Conservation (phyloP, 1,139 yeast species). For the Entelexis sorbosivorans region DNA sequence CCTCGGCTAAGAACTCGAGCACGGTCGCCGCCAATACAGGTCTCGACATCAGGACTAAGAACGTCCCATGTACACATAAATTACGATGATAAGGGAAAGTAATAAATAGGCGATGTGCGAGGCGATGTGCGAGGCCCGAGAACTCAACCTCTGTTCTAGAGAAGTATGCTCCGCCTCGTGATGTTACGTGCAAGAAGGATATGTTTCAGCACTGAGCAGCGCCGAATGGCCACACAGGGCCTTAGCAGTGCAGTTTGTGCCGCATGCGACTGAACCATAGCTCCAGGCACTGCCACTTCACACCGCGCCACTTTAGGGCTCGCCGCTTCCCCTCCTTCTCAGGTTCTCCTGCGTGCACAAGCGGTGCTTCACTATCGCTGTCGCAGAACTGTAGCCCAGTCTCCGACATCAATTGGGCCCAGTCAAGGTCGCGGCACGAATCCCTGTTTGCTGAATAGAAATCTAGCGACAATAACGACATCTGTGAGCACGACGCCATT, state of each 20-base stretch:
- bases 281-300: neutral
- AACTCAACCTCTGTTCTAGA: too few relatives aligned
- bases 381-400: neutral
- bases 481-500: neutral
- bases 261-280: neutral
- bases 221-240: neutral
- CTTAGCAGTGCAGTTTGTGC: neutral
- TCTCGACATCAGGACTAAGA: too few relatives aligned
- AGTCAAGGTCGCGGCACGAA: neutral
- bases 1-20: too few relatives aligned
- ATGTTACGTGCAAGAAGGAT: too few relatives aligned
- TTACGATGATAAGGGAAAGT: too few relatives aligned
- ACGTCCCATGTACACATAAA: too few relatives aligned
- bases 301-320: neutral
- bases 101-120: too few relatives aligned
- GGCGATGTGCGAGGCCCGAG: too few relatives aligned
- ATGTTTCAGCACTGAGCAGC: too few relatives aligned
- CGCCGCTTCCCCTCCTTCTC: neutral
- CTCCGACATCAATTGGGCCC: neutral
- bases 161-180: too few relatives aligned
- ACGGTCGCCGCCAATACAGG: too few relatives aligned
- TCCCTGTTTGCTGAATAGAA: neutral
- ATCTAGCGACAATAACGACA: neutral
- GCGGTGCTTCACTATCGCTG: neutral
- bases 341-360: neutral